Base-by-base conservation (phyloP, 1,284 basidiomycete species). In the Apiotrichum siamense region DNA sequence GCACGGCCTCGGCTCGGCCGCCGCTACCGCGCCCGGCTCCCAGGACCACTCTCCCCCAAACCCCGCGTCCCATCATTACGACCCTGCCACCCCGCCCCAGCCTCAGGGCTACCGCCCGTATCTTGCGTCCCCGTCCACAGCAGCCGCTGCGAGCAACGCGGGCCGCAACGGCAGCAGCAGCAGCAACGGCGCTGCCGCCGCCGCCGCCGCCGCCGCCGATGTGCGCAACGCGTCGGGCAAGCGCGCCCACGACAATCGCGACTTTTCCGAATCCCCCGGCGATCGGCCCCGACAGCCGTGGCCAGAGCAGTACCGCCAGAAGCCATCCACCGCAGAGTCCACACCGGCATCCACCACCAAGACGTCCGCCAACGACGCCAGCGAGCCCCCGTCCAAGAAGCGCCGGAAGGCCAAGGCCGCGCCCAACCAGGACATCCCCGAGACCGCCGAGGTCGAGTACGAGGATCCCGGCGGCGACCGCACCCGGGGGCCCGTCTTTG, bases 401-500 rank as follows among this genome's bases (percentile, higher is more conserved):
- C 42, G 52, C 2, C 18, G 52, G 6, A 41, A 39, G 12, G 39
- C 44, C 24, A 32, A 40, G 42, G 23, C 47, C 17, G 40, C 44
- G 4, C 26, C 47, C 17, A 49, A 41, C 25, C 40, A 45, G 18
- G 48, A 52, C 27, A 47, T 53, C 26, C 55, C 52, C 26, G 55
- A 57, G 40, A 58, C 46, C 33, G 54, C 54, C 23, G 59, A 64
- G 32, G 52, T 61, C 25, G 67, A 64, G 41, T 65, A 60, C 39
- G 63, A 60, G 32, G 61, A 64, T 44, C 56, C 62, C 13, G 55
- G 58, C 17, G 62, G 61, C 2, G 67, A 71, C 49, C 57, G 53
- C 21, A 54, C 60, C 18, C 42, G 57, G 5, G 69, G 69, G 11
- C 64, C 65, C 13, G 63, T 71, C 2, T 71, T 66, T 41, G 55